Conservation (phyloP, 1,284 basidiomycete species). For the Irpex sp. region DNA sequence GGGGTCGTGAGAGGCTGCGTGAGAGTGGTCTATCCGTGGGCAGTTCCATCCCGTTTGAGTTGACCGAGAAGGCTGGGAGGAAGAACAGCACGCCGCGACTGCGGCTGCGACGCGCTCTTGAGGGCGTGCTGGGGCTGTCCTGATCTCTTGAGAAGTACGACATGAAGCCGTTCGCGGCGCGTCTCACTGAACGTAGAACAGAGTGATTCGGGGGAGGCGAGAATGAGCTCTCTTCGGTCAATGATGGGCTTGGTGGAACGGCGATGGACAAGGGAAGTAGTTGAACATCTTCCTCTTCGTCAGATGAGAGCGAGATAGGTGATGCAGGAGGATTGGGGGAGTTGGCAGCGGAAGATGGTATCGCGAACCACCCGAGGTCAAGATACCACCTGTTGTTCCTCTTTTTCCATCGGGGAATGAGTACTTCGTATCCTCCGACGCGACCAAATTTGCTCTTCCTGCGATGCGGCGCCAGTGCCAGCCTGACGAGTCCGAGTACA, state of each 20-base stretch:
- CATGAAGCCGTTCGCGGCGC: slow-evolving; percentile 51
- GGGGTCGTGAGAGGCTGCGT: slow-evolving; percentile 20
- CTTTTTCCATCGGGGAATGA: slow-evolving; percentile 67
- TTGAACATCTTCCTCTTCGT: slow-evolving; percentile 53
- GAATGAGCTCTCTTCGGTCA: slow-evolving; percentile 41
- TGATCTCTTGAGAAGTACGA: slow-evolving; percentile 39
- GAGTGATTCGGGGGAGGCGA: slow-evolving; percentile 17
- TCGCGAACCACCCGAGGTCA: slow-evolving; percentile 58
- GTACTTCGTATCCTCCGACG: slow-evolving; percentile 70
- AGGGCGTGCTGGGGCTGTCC: slow-evolving; percentile 27
- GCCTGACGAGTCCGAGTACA: slow-evolving; percentile 61
- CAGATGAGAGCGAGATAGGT: slow-evolving; percentile 38
- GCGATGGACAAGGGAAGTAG: slow-evolving; percentile 64
- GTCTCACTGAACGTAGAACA: slow-evolving; percentile 44
- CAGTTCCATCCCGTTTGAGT: slow-evolving; percentile 45
- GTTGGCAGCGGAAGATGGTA: slow-evolving; percentile 44
- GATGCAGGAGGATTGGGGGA: slow-evolving; percentile 46
- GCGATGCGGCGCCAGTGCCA: slow-evolving; percentile 48
- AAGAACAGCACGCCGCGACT: slow-evolving; percentile 72
- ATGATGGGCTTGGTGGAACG: slow-evolving; percentile 52
- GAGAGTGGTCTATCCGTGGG: slow-evolving; percentile 28
- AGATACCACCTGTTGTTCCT: slow-evolving; percentile 70
- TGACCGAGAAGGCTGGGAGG: slow-evolving; percentile 74
- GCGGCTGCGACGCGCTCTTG: slow-evolving; percentile 42
- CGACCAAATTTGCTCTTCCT: slow-evolving; percentile 56